These are phyloP conservation scores for Globisporangium parvum DNA, from an alignment of 352 stramenopile genomes.

Conservation along the genomic window DNA sequence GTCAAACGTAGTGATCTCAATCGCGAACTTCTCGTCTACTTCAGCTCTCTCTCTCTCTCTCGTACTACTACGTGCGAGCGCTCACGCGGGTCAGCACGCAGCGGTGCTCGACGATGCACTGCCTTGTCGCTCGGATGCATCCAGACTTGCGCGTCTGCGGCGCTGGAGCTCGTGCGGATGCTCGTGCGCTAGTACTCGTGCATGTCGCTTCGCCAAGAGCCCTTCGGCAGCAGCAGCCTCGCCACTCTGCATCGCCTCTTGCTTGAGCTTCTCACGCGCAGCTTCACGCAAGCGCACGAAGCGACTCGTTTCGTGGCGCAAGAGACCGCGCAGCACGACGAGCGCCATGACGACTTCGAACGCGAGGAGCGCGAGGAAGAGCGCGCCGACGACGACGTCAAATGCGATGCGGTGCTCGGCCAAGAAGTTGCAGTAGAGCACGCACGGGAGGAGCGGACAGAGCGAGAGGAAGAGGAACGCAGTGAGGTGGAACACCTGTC, in stretches of 20 bases:
- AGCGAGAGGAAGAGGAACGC: slow-evolving; percentile 64
- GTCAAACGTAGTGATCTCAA: too few relatives aligned
- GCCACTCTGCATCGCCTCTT: slow-evolving; percentile 1
- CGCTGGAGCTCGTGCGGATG: neutral
- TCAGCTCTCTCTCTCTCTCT: neutral
- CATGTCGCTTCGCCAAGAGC: neutral
- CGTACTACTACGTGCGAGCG: neutral
- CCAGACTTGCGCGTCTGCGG: neutral
- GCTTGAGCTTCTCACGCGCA: slow-evolving; percentile 13
- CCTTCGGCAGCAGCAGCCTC: neutral
- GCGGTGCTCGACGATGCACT: neutral
- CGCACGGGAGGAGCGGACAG: slow-evolving; percentile 46
- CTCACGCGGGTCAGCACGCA: neutral
- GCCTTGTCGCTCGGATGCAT: neutral
- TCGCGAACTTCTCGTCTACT: neutral
- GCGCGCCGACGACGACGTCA: slow-evolving; percentile 29
- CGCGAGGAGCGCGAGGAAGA: slow-evolving; percentile 31
- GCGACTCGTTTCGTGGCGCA: slow-evolving; percentile 50
- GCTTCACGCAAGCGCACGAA: slow-evolving; percentile 49
- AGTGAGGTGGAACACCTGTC: slow-evolving; percentile 58
- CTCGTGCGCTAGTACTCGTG: neutral
- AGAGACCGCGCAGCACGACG: slow-evolving; percentile 41
- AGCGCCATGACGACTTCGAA: slow-evolving; percentile 30
- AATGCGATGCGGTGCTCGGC: slow-evolving; percentile 46
- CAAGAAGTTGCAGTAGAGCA: slow-evolving; percentile 50